Evolutionary conservation across 345 rosid genomes (phyloP), one percentile per base, ranked within the genome.

Genomic region (Dimocarpus longan): DNA sequence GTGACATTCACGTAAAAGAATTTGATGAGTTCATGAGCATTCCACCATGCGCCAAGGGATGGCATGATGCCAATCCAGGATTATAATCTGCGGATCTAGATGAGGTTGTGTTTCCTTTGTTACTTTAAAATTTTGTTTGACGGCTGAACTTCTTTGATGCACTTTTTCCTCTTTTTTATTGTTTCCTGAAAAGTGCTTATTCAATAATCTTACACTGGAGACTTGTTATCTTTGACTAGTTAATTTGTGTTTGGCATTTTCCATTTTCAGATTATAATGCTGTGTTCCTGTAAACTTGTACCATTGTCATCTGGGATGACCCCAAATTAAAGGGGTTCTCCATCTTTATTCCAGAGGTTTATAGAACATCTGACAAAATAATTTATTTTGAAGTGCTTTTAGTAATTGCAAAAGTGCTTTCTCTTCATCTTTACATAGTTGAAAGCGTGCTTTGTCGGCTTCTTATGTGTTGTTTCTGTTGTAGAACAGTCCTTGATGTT

Each of bases 11-110:
- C 42, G 98, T 90, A 22, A 91, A 94, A 79, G 99, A 97, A 85
- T 97, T 97, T 26, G 98, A 97, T 52, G 99, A 94, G 84, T 97
- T 97, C 88, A 87, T 97, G 93, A 82, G 81, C 64, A 94, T 94
- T 82, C 93, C 98, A 13, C 95, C 99, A 0, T 97, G 98, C 83
- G 19, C 88, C 76, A 92, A 90, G 83, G 99, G 99, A 63, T 97
- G 99, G 99, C 98, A 97, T 79, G 82, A 85, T 81, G 88, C 91
- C 0, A 82, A 80, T 73, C 85, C 87, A 32, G 73, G 66, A 7
- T 70, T 82, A 19, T 88, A 80, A 85, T 52, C 74, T 54, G 68
- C 43, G 52, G 79, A 60, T 50, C 28, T 15, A 16, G 16, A 22
- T 2, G 18, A 57, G 48, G 42, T 6, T 52, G 70, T 52, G 72